Percentiles rank a stretch among this genome's conserved stretches.
phyloP scores from a whole-genome alignment of 2,329 filamentous ascomycete genomes.

The Colletotrichum higginsianum region DNA sequence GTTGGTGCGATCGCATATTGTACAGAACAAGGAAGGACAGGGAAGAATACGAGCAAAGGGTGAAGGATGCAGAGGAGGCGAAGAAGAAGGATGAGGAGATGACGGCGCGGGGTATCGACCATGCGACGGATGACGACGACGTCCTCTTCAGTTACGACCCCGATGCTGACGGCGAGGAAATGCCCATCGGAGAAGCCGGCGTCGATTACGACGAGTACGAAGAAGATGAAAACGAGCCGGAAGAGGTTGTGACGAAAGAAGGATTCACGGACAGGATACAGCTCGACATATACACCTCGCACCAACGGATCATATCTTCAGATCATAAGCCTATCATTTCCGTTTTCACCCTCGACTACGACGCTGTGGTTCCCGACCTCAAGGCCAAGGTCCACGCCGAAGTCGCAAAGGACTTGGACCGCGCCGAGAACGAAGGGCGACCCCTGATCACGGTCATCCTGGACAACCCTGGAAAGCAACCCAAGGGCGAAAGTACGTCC shows the following conservation, averaged over 20 bases:
- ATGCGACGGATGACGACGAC: constrained; percentile 82
- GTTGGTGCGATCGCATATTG: constrained; percentile 96
- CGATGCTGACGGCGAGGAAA: constrained; percentile 75
- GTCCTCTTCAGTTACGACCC: constrained; percentile 94
- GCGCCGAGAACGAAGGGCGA: constrained; percentile 90
- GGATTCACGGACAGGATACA: constrained; percentile 69
- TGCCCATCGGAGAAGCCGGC: constrained; percentile 53
- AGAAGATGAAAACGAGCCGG: constrained; percentile 61
- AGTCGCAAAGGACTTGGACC: constrained; percentile 89
- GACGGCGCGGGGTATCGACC: constrained; percentile 82
- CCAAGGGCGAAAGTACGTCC: constrained; percentile 44
- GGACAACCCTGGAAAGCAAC: constrained; percentile 67
- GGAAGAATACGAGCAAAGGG: constrained; percentile 73
- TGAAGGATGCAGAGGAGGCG: constrained; percentile 75
- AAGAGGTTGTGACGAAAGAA: constrained; percentile 70
- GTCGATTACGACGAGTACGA: constrained; percentile 75
- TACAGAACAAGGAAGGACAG: constrained; percentile 84
- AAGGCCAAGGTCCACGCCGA: constrained; percentile 89
- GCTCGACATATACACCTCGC: constrained; percentile 82
- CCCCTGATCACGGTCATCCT: constrained; percentile 88
- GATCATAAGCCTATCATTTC: constrained; percentile 95
- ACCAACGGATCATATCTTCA: constrained; percentile 91
- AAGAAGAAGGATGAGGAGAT: constrained; percentile 86
- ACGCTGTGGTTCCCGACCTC: constrained; percentile 86
- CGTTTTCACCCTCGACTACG: constrained; percentile 86